Conservation (phyloP, 352 stramenopile genomes). For the Pythium apleroticum region DNA sequence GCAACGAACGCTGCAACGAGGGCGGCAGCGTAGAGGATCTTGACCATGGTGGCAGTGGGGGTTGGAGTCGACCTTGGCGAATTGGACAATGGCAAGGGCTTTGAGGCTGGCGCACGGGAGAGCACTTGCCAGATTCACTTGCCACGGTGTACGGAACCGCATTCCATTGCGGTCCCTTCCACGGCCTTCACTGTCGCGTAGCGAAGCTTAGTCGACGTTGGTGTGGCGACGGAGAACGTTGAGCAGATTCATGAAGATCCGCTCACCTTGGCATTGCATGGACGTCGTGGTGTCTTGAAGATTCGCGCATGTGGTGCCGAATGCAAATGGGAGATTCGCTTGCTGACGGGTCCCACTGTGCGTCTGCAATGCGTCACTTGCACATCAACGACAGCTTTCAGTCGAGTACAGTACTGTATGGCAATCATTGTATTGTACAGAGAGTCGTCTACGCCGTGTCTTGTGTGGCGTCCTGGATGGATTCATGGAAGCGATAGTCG, state of each 20-base stretch:
- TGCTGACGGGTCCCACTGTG: constrained; percentile 5
- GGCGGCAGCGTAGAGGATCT: constrained; percentile 34
- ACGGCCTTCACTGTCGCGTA: not conserved
- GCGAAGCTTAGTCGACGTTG: constrained; percentile 5
- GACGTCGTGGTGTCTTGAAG: not conserved
- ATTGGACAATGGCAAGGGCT: constrained; percentile 16
- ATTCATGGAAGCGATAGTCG: constrained; percentile 55
- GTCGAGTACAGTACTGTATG: not conserved
- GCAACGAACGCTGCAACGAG: constrained; percentile 33
- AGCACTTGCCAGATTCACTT: too few relatives aligned
- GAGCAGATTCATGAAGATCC: not conserved
- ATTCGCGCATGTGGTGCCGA: not conserved
- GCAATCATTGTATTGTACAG: not conserved
- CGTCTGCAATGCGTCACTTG: not conserved
- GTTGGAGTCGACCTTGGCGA: constrained; percentile 20
- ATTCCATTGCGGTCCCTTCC: not conserved
- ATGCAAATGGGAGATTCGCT: not conserved
- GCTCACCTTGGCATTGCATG: not conserved
- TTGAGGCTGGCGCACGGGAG: too few relatives aligned
- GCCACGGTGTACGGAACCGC: not conserved
- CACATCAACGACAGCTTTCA: not conserved
- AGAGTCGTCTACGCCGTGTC: not conserved
- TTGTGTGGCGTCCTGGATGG: constrained; percentile 22
- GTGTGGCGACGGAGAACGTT: not conserved
- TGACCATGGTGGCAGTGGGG: constrained; percentile 38